Conservation (phyloP, 129 eudicot genomes). For the Pseudognaphalium luteoalbum region DNA sequence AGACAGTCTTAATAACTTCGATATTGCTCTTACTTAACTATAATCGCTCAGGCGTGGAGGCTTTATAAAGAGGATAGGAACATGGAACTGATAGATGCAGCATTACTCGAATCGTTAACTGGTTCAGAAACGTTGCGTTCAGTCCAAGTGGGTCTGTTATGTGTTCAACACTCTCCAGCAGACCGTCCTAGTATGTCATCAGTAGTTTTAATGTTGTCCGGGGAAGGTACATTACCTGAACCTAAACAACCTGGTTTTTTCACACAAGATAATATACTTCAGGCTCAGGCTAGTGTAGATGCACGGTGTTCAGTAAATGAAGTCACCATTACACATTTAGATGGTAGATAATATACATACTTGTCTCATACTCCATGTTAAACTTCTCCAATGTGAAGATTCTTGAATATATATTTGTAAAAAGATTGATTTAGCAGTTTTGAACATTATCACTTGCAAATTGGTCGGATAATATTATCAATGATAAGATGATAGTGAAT, state of each 20-base stretch:
- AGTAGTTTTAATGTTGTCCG: constrained; percentile 23
- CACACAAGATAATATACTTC: not conserved
- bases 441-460: too few relatives aligned
- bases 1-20: not conserved
- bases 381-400: too few relatives aligned
- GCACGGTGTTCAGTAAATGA: not conserved
- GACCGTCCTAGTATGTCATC: constrained; percentile 28
- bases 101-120: not conserved
- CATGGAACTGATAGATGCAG: constrained; percentile 10
- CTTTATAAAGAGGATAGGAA: constrained; percentile 26
- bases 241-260: constrained; percentile 28
- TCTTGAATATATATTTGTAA: too few relatives aligned
- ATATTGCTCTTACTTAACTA: not conserved
- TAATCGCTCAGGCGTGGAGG: constrained; percentile 26
- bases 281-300: not conserved
- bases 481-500: too few relatives aligned
- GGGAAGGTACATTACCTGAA: constrained; percentile 10
- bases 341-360: not conserved
- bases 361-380: too few relatives aligned
- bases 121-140: not conserved
- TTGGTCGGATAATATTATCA: too few relatives aligned
- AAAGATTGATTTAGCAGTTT: too few relatives aligned
- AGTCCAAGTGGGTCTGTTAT: constrained; percentile 30
- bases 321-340: not conserved
- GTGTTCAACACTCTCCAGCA: constrained; percentile 24